These are phyloP conservation scores for Hyaloscypha variabilis DNA, from an alignment of 495 filamentous ascomycete genomes.

Conservation along the genomic window DNA sequence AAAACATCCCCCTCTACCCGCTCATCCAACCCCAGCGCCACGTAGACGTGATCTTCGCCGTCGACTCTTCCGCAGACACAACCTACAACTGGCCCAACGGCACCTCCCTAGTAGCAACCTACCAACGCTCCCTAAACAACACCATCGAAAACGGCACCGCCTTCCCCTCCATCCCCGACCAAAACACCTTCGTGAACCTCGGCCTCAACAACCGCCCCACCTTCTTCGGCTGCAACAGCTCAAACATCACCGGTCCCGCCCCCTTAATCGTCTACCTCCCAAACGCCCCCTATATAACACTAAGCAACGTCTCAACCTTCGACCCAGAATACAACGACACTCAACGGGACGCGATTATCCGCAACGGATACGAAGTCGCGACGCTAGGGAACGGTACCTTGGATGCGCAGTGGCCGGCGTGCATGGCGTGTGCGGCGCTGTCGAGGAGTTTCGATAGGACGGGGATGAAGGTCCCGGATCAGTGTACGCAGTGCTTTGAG, in stretches of 20 bases:
- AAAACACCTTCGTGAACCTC: slow-evolving; percentile 84
- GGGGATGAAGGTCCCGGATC: slow-evolving; percentile 60
- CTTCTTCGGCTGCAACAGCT: slow-evolving; percentile 87
- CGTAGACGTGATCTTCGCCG: slow-evolving; percentile 91
- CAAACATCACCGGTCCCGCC: slow-evolving; percentile 58
- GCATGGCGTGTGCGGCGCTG: slow-evolving; percentile 90
- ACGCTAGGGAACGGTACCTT: slow-evolving; percentile 80
- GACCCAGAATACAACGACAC: slow-evolving; percentile 58
- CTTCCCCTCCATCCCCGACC: slow-evolving; percentile 82
- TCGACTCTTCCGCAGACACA: slow-evolving; percentile 86
- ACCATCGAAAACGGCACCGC: slow-evolving; percentile 69
- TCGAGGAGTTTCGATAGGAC: slow-evolving; percentile 71
- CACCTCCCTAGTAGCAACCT: slow-evolving; percentile 79
- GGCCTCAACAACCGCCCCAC: slow-evolving; percentile 84
- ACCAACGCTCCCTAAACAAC: slow-evolving; percentile 66
- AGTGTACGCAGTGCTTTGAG: slow-evolving; percentile 74
- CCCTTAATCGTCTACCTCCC: slow-evolving; percentile 91
- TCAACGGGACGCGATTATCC: slow-evolving; percentile 74
- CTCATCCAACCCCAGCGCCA: slow-evolving; percentile 76
- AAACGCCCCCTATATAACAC: slow-evolving; percentile 75
- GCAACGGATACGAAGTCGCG: slow-evolving; percentile 80
- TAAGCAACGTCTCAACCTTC: slow-evolving; percentile 78
- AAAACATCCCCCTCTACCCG: slow-evolving; percentile 88
- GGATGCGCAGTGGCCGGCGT: slow-evolving; percentile 73
- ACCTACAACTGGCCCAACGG: slow-evolving; percentile 82